Base-by-base conservation (phyloP, 352 stramenopile species). In the Globisporangium yorkense region DNA sequence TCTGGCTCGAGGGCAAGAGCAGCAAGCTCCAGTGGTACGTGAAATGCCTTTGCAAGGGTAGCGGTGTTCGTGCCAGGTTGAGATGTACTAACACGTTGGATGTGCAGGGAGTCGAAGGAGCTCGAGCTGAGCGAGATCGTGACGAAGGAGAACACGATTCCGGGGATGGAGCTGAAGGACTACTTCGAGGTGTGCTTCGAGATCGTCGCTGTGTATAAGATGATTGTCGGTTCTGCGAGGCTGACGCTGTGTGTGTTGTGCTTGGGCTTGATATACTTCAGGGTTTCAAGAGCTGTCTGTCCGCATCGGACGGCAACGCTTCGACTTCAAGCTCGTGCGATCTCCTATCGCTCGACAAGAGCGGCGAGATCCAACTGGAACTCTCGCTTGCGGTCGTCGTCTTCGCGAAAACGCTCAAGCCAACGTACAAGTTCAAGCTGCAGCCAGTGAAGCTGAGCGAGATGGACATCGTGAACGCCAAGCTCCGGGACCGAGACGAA, bases 401-500 rank as follows among this genome's bases (percentile, higher is more conserved):
- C 15, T 54, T 61, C 27, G 24, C 55, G 20, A 61, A 54, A 24
- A 35, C 49, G 45, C 27, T 61, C 15, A 48, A 21, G 35, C 46
- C 55, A 20, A 54, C 55, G 35, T 61, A 61, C 55, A 24, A 29
- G 4, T 54, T 55, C 27, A 20, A 40, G 47, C 46, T 61, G 16
- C 35, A 50, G 6, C 20, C 46, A 5, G 55, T 61, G 24, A n/a
- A 37, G 29, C 16, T 61, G 55, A 54, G 55, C 37, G 55, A 61
- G 20, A 54, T 61, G 46, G 55, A 61, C 33, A 21, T 61, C 16
- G 9, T 61, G 21, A 54, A 37, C 5, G 46, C 55, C 45, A 45
- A 54, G 45, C 24, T 61, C 24, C 21, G 47, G 5, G 56, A 61
- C 47, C 56, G 51, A 27, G 56, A 51, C 24, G 56, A 61, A 39